Percentiles rank a stretch among this genome's conserved stretches.
Conservation (phyloP, 2,329 filamentous ascomycete genomes). For the Dothiorella sarmentorum region DNA sequence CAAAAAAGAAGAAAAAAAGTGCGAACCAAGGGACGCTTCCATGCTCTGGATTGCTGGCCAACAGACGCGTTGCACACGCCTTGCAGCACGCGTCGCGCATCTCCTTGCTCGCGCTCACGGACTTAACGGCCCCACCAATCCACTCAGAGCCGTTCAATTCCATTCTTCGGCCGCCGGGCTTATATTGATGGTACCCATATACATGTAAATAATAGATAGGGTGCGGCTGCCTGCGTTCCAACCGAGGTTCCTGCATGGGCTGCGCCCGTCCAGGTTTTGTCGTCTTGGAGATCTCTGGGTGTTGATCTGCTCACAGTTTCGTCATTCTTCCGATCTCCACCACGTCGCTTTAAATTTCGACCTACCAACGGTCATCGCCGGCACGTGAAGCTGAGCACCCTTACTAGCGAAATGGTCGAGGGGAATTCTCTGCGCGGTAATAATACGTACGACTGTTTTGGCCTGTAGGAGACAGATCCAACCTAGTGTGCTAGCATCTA, state of each 20-base stretch:
- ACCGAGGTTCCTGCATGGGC: not conserved
- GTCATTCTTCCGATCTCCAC: not conserved
- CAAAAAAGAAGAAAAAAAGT: no score
- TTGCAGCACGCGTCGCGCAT: conserved; percentile 18
- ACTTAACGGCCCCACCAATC: not conserved
- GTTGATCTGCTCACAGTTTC: not conserved
- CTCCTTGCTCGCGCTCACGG: conserved; percentile 15
- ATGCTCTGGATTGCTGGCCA: conserved; percentile 13
- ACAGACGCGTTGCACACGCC: conserved; percentile 15
- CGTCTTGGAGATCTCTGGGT: not conserved
- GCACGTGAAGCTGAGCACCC: not conserved
- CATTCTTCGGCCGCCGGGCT: not conserved
- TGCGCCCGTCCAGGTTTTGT: not conserved
- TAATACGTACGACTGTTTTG: no score
- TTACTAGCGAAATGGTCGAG: no score
- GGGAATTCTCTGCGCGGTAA: no score
- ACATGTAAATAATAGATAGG: no score
- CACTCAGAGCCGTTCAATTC: conserved; percentile 1
- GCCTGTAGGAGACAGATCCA: no score
- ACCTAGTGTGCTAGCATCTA: no score
- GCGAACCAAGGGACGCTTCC: not conserved
- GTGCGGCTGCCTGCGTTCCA: not conserved
- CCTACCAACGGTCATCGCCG: not conserved
- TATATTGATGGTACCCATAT: not conserved
- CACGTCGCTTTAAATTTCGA: not conserved